phyloP scores from a whole-genome alignment of 2,329 filamentous ascomycete species.

The Emergomyces pasteurianus region DNA sequence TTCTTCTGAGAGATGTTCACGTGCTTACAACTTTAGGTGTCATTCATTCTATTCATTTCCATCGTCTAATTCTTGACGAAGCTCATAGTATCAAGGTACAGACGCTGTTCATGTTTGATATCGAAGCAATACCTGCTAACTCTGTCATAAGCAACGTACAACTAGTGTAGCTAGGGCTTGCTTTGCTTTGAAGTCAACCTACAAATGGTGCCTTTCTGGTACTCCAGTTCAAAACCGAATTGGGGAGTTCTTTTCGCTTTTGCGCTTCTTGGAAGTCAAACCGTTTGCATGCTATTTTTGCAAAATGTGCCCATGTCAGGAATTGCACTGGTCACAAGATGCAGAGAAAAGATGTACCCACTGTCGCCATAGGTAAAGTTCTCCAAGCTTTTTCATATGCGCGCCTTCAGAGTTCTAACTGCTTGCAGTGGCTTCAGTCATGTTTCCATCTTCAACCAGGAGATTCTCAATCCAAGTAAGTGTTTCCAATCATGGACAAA shows the following conservation, averaged over 20 bases:
- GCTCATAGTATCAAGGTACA: constrained; percentile 79
- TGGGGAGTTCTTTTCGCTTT: constrained; percentile 88
- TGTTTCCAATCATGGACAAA: background rate
- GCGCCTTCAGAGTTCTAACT: constrained; percentile 7
- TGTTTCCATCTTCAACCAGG: constrained; percentile 84
- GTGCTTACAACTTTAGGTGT: constrained; percentile 37
- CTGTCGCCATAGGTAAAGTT: constrained; percentile 47
- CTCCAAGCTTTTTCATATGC: background rate
- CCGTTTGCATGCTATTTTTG: constrained; percentile 94
- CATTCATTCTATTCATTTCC: constrained; percentile 77
- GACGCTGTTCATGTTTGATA: background rate
- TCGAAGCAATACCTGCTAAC: background rate
- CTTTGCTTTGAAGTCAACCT: constrained; percentile 75
- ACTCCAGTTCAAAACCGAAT: constrained; percentile 96
- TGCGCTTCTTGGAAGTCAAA: constrained; percentile 78
- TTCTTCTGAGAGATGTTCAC: background rate
- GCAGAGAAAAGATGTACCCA: constrained; percentile 56
- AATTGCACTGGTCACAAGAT: constrained; percentile 72
- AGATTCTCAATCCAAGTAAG: constrained; percentile 68
- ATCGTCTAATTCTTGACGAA: constrained; percentile 88
- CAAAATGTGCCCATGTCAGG: constrained; percentile 69
- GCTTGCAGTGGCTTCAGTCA: constrained; percentile 45
- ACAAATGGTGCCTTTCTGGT: constrained; percentile 92
- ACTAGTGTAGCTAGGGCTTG: constrained; percentile 92
- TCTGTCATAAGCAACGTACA: constrained; percentile 41